These are phyloP conservation scores for Entomophthora muscae DNA, from an alignment of 371 early-diverging fungal species.

Conservation along the genomic window DNA sequence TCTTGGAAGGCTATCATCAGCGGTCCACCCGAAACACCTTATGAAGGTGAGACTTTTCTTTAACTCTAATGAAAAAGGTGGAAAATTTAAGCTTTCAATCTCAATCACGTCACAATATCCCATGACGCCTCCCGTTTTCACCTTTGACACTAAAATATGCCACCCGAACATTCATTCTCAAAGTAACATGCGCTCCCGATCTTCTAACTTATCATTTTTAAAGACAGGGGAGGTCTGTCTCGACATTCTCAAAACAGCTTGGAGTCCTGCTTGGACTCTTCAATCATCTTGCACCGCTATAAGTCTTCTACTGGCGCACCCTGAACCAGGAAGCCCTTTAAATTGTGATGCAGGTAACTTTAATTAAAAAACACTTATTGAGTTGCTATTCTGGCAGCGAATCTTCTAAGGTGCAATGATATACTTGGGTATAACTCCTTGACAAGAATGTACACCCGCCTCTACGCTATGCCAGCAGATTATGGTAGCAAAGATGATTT, in stretches of 20 bases:
- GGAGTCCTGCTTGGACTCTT: slow-evolving; percentile 73
- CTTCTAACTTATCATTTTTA: slow-evolving; percentile 33
- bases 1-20: slow-evolving; percentile 73
- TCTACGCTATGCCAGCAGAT: slow-evolving; percentile 37
- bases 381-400: slow-evolving; percentile 26
- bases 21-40: slow-evolving; percentile 70
- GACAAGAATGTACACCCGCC: slow-evolving; percentile 65
- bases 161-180: slow-evolving; percentile 67
- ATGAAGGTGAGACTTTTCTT: slow-evolving; percentile 44
- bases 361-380: neutral
- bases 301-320: slow-evolving; percentile 44
- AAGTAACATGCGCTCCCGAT: slow-evolving; percentile 20
- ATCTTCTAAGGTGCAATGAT: slow-evolving; percentile 73
- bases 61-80: slow-evolving; percentile 34
- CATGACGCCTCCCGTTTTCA: slow-evolving; percentile 47
- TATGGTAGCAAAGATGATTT: too few species aligned
- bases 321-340: slow-evolving; percentile 72
- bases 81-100: slow-evolving; percentile 34
- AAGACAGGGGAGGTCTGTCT: slow-evolving; percentile 70
- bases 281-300: slow-evolving; percentile 51
- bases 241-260: slow-evolving; percentile 61
- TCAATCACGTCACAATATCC: slow-evolving; percentile 43
- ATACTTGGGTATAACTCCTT: slow-evolving; percentile 67
- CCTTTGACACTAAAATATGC: slow-evolving; percentile 58
- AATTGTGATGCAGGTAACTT: slow-evolving; percentile 70